Evolutionary conservation across 495 filamentous ascomycete genomes (phyloP).

Genomic region (Hyphodiscus hymeniophilus): DNA sequence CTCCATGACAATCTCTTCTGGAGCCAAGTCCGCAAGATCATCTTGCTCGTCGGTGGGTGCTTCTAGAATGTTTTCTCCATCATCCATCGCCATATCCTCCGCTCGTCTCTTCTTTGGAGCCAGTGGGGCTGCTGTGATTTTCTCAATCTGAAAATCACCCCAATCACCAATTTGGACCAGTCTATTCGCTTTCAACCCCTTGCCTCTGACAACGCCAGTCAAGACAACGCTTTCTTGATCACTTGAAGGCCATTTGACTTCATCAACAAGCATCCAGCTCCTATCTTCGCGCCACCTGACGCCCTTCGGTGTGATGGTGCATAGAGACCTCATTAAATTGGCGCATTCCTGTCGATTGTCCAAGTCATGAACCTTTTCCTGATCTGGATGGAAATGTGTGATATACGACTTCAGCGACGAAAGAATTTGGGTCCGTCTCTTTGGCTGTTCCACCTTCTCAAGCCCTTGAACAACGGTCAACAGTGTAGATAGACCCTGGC

Average conservation of each 20-base stretch:
- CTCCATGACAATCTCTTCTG: conserved; percentile 72
- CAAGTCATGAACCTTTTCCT: conserved; percentile 79
- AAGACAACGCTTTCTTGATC: conserved; percentile 53
- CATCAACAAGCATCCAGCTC: conserved; percentile 89
- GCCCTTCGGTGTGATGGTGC: conserved; percentile 84
- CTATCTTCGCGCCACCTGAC: conserved; percentile 88
- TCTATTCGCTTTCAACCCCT: conserved; percentile 78
- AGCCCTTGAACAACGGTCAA: conserved; percentile 73
- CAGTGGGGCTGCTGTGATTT: conserved; percentile 66
- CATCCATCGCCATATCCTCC: conserved; percentile 65
- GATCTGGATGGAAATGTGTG: conserved; percentile 82
- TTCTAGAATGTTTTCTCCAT: conserved; percentile 49
- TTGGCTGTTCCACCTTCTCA: conserved; percentile 66
- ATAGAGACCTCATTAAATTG: conserved; percentile 82
- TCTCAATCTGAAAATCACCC: conserved; percentile 91
- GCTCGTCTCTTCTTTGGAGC: conserved; percentile 43
- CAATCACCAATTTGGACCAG: conserved; percentile 88
- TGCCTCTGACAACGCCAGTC: conserved; percentile 83
- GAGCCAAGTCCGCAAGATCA: conserved; percentile 72
- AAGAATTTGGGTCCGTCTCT: conserved; percentile 65
- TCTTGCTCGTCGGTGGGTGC: conserved; percentile 69
- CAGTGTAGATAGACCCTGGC: conserved; percentile 86
- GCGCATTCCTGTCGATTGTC: conserved; percentile 82
- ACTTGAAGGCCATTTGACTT: conserved; percentile 57
- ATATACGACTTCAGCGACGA: conserved; percentile 82